Base-by-base conservation (phyloP, 148 eudicot genomes). In the Oxyria digyna region DNA sequence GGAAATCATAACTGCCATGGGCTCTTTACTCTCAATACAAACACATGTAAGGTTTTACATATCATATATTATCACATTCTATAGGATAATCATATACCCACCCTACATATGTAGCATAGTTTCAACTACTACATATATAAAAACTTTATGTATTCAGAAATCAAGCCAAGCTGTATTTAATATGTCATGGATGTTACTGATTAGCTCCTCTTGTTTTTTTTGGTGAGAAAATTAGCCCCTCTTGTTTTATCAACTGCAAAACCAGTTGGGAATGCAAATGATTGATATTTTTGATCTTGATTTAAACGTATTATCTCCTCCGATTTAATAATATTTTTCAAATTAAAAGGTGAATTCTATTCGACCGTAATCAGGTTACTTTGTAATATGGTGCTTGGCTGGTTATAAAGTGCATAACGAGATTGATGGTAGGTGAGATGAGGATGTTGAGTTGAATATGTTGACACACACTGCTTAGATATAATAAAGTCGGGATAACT, bases 11-110 rank as follows among this genome's bases (percentile, higher is more conserved):
- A 59, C 10, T 59, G 3, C 13, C 65, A 59, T 59, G 65, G 37
- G 65, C 38, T 59, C 65, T 26, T 59, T 59, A 59, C 62, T 54
- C 62, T 54, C 32, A 54, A 46, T 54, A 54, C 62, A 54, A 54
- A 24, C 62, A 54, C 37, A 59, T 59, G 65, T 59, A 59, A 59
- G 37, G 21, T 29, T 26, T 38, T 35, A 27, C 38, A 59, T 59
- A 59, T 59, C 65, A 31, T 59, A 57, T 27, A 59, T 59, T 59
- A 59, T 55, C 35, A 55, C 63, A 29, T 59, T 59, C 65, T 29
- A 59, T 59, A 59, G 65, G 37, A 59, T 31, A 59, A 59, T 59
- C 37, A 59, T 55, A 23, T 50, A 38, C 41, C 41, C 62, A 15
- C 2, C 38, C 65, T 59, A 57, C 29, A 27, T 27, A 59, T 59